A percentile compares a stretch with the other conserved stretches of the same genome.
These are phyloP conservation scores for Elymus sibiricus DNA, from an alignment of 176 grass and related monocot genomes.

Conservation along the genomic window DNA sequence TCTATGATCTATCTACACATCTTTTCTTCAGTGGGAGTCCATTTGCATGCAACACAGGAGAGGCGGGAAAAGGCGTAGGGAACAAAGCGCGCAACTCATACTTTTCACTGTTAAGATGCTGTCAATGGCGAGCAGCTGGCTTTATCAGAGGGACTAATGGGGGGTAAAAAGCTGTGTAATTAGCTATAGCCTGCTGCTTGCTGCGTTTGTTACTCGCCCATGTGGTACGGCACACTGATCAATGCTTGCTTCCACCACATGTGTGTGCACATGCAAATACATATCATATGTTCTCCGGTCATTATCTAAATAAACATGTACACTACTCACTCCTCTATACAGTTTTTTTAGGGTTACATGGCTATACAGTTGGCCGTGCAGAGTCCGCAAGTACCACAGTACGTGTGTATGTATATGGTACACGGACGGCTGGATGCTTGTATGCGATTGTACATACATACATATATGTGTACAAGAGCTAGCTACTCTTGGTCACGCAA, in stretches of 20 bases:
- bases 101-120: conserved; percentile 75
- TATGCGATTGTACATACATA: background rate
- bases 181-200: conserved; percentile 1
- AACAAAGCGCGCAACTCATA: conserved; percentile 46
- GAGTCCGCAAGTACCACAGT: background rate
- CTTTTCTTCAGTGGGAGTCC: conserved; percentile 71
- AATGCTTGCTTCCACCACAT: conserved; percentile 19
- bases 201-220: background rate
- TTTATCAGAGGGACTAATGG: conserved; percentile 49
- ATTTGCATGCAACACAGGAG: conserved; percentile 40
- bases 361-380: background rate
- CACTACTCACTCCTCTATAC: background rate
- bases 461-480: background rate
- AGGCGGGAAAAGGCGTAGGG: conserved; percentile 12
- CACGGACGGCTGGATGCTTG: background rate
- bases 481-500: background rate
- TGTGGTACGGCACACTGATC: conserved; percentile 31
- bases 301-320: background rate
- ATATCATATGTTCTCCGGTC: background rate
- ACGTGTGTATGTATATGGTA: background rate
- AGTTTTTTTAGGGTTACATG: too few relatives aligned
- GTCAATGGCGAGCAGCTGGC: conserved; percentile 54
- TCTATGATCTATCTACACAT: conserved; percentile 39
- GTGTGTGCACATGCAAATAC: background rate
- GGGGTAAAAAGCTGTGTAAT: conserved; percentile 21